phyloP scores from a whole-genome alignment of 2,329 filamentous ascomycete genomes.

The Neoarthrinium moseri region DNA sequence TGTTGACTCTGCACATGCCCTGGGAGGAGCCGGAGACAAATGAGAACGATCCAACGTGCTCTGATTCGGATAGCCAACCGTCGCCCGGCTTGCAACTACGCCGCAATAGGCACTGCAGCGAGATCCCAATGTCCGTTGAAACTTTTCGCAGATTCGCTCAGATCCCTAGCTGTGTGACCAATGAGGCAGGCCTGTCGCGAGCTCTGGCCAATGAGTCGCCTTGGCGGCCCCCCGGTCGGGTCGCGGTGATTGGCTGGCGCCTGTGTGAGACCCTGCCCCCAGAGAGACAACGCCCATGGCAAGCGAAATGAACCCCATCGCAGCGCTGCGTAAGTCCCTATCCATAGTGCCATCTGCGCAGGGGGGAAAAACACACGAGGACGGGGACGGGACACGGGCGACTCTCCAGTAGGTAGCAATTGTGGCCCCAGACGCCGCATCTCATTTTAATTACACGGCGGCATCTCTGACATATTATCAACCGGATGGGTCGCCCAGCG shows the following conservation, averaged over 20 bases:
- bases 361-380: not conserved
- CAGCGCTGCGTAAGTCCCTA: conserved; percentile 8
- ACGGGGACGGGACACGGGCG: not conserved
- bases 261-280: not conserved
- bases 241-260: conserved; percentile 2
- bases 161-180: conserved; percentile 6
- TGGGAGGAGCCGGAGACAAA: not conserved
- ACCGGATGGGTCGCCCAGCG: not conserved
- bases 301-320: conserved; percentile 9
- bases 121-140: not conserved
- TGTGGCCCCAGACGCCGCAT: not conserved
- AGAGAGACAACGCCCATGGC: not conserved
- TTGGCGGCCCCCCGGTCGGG: conserved; percentile 1
- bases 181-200: not conserved
- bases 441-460: conserved; percentile 12
- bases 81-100: too few species aligned
- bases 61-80: too few species aligned
- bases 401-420: not conserved
- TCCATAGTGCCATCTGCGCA: conserved; percentile 1
- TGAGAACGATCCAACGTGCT: too few species aligned
- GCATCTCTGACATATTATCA: conserved; percentile 8
- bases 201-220: conserved; percentile 1
- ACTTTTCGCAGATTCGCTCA: conserved; percentile 1
- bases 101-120: too few species aligned
- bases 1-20: not conserved